Conservation (phyloP, 1,284 basidiomycete genomes). For the Dichomitus squalens region DNA sequence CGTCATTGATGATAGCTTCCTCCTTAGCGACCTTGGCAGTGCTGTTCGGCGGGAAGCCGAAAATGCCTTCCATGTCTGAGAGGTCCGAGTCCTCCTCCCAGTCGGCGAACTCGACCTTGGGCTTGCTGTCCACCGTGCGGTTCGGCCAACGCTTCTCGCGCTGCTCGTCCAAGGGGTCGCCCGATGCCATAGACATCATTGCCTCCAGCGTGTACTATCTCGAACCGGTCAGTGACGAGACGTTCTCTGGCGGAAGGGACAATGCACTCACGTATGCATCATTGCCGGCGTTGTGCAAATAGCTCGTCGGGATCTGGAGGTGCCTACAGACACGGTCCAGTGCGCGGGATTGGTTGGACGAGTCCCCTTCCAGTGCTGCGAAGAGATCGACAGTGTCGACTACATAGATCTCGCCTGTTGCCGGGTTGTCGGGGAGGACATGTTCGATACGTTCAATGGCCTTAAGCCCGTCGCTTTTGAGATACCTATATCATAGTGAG, state of each 20-base stretch:
- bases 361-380: constrained; percentile 65
- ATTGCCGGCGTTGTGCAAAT: constrained; percentile 84
- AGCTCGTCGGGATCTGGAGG: constrained; percentile 55
- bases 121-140: constrained; percentile 44
- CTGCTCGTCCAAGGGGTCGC: constrained; percentile 69
- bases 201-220: constrained; percentile 68
- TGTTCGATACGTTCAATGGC: constrained; percentile 52
- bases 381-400: constrained; percentile 78
- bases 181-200: constrained; percentile 66
- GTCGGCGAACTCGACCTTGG: constrained; percentile 59
- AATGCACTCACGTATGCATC: constrained; percentile 68
- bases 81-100: constrained; percentile 63
- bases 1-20: neutral
- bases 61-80: constrained; percentile 38
- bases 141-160: constrained; percentile 77
- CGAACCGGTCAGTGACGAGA: neutral
- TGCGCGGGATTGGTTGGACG: constrained; percentile 48
- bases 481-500: constrained; percentile 42
- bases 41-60: constrained; percentile 12
- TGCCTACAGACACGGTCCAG: constrained; percentile 63
- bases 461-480: constrained; percentile 50
- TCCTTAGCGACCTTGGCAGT: neutral
- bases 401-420: constrained; percentile 58
- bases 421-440: constrained; percentile 55
- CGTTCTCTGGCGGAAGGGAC: neutral